Conservation (phyloP, 805 yeast genomes). For the Metschnikowia hibisci region DNA sequence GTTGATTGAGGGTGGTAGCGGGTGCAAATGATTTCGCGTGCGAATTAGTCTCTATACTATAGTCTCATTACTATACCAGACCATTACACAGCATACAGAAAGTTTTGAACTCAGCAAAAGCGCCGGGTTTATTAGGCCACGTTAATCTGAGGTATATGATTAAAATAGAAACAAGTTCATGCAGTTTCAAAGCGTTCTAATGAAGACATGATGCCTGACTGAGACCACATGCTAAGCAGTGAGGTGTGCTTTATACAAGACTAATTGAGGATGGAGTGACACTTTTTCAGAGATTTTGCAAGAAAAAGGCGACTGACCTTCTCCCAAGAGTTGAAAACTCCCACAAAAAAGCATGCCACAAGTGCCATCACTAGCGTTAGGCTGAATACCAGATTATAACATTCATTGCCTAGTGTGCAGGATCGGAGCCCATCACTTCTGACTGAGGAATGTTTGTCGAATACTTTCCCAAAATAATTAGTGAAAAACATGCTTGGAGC, state of each 20-base stretch:
- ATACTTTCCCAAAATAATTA: conserved; percentile 57
- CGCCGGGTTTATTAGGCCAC: too few relatives aligned
- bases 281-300: neutral
- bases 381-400: conserved; percentile 39
- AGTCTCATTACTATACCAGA: too few relatives aligned
- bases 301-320: neutral
- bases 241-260: too few relatives aligned
- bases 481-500: conserved; percentile 59
- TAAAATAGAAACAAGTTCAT: too few relatives aligned
- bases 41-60: too few relatives aligned
- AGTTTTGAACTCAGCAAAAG: too few relatives aligned
- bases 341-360: conserved; percentile 20
- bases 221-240: too few relatives aligned
- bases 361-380: conserved; percentile 34
- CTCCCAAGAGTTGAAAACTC: conserved; percentile 17
- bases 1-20: neutral
- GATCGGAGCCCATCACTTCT: conserved; percentile 12
- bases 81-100: too few relatives aligned
- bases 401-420: conserved; percentile 32
- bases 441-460: conserved; percentile 44
- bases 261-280: too few relatives aligned
- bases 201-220: too few relatives aligned
- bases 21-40: conserved; percentile 1
- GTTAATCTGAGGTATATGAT: too few relatives aligned
- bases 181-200: too few relatives aligned